Base-by-base conservation (phyloP, 2,329 filamentous ascomycete species). In the Dactylellina leptospora region DNA sequence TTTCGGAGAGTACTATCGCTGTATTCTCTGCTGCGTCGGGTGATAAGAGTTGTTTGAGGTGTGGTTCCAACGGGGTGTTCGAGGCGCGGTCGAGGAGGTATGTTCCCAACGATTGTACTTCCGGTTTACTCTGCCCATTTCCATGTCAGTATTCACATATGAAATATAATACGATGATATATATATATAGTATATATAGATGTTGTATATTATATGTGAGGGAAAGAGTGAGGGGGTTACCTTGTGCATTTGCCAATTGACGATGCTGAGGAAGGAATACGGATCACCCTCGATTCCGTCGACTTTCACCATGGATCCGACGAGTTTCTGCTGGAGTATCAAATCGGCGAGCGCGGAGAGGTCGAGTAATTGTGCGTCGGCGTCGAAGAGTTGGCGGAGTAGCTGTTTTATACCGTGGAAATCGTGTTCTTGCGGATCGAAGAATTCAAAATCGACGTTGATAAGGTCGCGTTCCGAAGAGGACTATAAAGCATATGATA, bases 391-490 rank as follows among this genome's bases (percentile, higher is more conserved):
- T 80, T 99, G 95, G 71, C 93, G 90, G 70, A 97, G 81, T 5
- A 99, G 87, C 8, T 87, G 89, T 80, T 97, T 97, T 76, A 96
- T 86, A 68, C 95, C 95, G 81, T 97, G 93, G 81, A 97, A 97
- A 81, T 99, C 95, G 77, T 96, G 85, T 5, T 90, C 87, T 77
- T 95, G 89, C 74, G 93, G 96, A 81, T 97, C 96, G 83, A 97
- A 99, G 90, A 92, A 97, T 82, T 99, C 95, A 78, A 99, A 99
- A 75, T 97, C 93, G 66, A 97, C 92, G 78, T 97, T 89, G 75
- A 99, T 28, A 1, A 61, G 25, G 23, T 55, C 48, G 2, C 25
- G 48, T n/a, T 44, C 9, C 6, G 53, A 48, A 2, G 23, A n/a
- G 16, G 30, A 70, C 6, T 53, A 20, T n/a, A n/a, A n/a, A n/a